These are phyloP conservation scores for Alnus rubra DNA, from an alignment of 306 rosid species.

Conservation along the genomic window DNA sequence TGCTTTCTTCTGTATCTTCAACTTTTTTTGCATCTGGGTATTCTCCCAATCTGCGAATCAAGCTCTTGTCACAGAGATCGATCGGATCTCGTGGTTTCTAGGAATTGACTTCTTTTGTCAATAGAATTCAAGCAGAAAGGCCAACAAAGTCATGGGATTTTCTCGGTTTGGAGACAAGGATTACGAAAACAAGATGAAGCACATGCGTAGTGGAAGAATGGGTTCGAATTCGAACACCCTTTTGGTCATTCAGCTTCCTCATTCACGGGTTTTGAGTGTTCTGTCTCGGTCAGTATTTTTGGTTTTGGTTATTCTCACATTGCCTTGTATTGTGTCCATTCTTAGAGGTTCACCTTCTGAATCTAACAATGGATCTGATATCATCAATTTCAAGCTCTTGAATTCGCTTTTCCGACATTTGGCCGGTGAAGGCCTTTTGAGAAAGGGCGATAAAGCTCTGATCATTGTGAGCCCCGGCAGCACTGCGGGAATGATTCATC, in stretches of 20 bases:
- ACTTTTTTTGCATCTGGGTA: too few species aligned
- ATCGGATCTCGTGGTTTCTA: slow-evolving; percentile 6
- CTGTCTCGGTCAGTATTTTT: slow-evolving; percentile 58
- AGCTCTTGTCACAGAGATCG: neutral
- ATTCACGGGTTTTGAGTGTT: slow-evolving; percentile 46
- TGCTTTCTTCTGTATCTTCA: too few species aligned
- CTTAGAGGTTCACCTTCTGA: slow-evolving; percentile 22
- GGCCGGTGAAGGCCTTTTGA: too few species aligned
- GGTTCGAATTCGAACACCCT: slow-evolving; percentile 34
- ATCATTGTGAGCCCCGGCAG: too few species aligned
- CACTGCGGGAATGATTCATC: too few species aligned
- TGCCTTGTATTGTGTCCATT: slow-evolving; percentile 46
- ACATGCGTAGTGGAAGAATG: slow-evolving; percentile 27
- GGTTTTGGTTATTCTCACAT: slow-evolving; percentile 47
- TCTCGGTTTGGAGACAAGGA: slow-evolving; percentile 15
- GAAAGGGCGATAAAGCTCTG: too few species aligned
- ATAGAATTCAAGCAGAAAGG: neutral
- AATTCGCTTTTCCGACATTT: too few species aligned
- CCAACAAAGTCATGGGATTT: slow-evolving; percentile 26
- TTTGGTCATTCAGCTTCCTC: slow-evolving; percentile 52
- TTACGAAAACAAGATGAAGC: slow-evolving; percentile 30
- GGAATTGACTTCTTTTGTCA: neutral
- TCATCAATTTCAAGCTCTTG: too few species aligned
- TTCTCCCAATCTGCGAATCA: neutral
- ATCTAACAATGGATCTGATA: neutral